Evolutionary conservation across 805 yeast genomes (phyloP).

Genomic region (Metschnikowia proteae): DNA sequence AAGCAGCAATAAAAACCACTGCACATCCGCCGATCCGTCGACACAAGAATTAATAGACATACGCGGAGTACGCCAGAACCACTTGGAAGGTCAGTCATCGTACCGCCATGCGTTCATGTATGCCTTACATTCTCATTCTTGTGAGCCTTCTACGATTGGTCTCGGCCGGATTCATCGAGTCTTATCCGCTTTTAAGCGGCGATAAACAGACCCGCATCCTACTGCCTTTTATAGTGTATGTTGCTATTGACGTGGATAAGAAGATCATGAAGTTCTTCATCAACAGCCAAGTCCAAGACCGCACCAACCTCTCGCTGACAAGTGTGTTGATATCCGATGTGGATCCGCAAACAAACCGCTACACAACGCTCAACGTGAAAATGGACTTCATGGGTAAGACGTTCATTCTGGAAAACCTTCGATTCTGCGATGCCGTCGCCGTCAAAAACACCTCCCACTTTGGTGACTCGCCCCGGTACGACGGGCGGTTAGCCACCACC

Average conservation of each 20-base stretch:
- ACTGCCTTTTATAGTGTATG: constrained; percentile 30
- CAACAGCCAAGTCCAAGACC: constrained; percentile 27
- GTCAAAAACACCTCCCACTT: constrained; percentile 33
- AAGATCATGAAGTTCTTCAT: constrained; percentile 32
- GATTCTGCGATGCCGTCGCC: constrained; percentile 42
- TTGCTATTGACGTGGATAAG: constrained; percentile 30
- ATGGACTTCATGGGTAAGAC: constrained; percentile 43
- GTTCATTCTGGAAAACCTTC: constrained; percentile 34
- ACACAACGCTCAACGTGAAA: constrained; percentile 46
- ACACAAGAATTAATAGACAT: no score
- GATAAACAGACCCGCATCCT: constrained; percentile 5
- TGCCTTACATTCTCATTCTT: constrained; percentile 8
- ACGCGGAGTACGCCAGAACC: no score
- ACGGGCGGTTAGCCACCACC: neutral
- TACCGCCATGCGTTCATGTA: neutral
- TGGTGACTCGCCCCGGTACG: constrained; percentile 26
- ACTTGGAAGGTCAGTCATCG: neutral
- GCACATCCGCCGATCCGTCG: neutral
- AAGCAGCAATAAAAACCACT: neutral
- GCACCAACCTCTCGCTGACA: constrained; percentile 2
- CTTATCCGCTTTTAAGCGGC: constrained; percentile 17
- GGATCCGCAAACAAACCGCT: constrained; percentile 42
- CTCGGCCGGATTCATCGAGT: constrained; percentile 23
- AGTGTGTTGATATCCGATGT: constrained; percentile 38
- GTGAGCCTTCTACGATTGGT: constrained; percentile 9